Percentiles rank a stretch among this genome's conserved stretches.
phyloP scores from a whole-genome alignment of 495 filamentous ascomycete species.

The Apiosordaria backusii region DNA sequence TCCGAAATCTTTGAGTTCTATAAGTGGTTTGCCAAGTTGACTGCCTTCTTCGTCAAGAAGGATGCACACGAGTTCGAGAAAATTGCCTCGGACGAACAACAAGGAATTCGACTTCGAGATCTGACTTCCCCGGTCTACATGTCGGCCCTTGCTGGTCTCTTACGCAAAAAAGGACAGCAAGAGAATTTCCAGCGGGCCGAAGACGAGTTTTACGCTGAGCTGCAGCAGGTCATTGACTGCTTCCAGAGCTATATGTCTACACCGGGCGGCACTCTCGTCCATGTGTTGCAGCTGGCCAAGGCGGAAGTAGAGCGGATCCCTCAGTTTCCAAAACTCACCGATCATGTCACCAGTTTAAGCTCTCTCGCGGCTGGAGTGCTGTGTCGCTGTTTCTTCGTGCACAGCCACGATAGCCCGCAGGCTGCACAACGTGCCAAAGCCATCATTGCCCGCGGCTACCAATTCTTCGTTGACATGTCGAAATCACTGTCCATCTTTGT shows the following conservation, averaged over 20 bases:
- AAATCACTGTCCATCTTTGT: constrained; percentile 40
- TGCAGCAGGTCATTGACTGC: constrained; percentile 25
- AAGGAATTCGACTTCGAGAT: constrained; percentile 21
- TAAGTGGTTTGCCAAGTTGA: constrained; percentile 28
- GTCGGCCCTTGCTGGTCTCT: constrained; percentile 26
- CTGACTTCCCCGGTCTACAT: constrained; percentile 34
- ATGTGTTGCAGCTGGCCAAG: constrained; percentile 30
- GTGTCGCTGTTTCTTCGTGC: neutral
- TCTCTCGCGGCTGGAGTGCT: constrained; percentile 32
- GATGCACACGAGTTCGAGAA: constrained; percentile 22
- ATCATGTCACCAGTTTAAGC: constrained; percentile 39
- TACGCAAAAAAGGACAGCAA: constrained; percentile 31
- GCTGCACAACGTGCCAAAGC: constrained; percentile 19
- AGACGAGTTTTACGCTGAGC: constrained; percentile 33
- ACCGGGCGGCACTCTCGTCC: constrained; percentile 15
- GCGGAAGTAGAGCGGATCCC: constrained; percentile 32
- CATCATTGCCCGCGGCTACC: constrained; percentile 35
- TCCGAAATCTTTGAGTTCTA: constrained; percentile 32
- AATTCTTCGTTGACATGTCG: constrained; percentile 41
- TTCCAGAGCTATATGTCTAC: constrained; percentile 31
- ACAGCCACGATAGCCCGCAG: constrained; percentile 23
- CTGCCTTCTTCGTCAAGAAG: constrained; percentile 31
- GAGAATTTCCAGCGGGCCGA: constrained; percentile 21
- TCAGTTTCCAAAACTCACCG: constrained; percentile 42
- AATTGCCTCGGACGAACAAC: constrained; percentile 9